Percentiles rank a stretch among this genome's conserved stretches.
phyloP scores from a whole-genome alignment of 2,329 filamentous ascomycete genomes.

The Colletotrichum echinochloae region DNA sequence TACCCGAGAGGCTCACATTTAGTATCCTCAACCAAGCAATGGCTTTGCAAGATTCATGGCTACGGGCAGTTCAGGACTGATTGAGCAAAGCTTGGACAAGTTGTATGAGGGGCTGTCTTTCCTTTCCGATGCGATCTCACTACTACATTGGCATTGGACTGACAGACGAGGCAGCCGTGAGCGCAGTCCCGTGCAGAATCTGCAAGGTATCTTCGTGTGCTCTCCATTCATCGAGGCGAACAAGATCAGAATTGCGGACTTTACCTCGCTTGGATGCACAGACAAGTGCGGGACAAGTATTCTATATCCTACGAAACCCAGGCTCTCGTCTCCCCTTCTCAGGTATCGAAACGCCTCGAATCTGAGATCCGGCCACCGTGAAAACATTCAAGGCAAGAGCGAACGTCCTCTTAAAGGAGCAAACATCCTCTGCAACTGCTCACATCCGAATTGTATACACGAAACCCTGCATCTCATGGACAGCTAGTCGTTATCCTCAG shows the following conservation, averaged over 20 bases:
- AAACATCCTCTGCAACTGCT: background rate
- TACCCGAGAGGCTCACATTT: background rate
- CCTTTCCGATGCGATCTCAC: background rate
- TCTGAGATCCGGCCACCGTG: background rate
- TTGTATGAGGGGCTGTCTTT: background rate
- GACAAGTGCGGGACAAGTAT: background rate
- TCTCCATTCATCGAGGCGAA: background rate
- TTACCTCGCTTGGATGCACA: background rate
- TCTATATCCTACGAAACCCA: background rate
- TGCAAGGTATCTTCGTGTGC: background rate
- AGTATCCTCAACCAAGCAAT: background rate
- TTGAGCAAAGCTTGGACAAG: background rate
- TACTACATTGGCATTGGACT: too few relatives aligned
- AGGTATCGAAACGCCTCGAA: background rate
- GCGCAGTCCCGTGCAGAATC: background rate
- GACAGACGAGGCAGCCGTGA: background rate
- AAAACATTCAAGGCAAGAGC: background rate
- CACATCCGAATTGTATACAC: background rate
- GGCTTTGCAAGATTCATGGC: background rate
- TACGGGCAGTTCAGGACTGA: background rate
- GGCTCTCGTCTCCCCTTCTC: background rate
- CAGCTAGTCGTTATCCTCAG: too few relatives aligned
- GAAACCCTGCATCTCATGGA: background rate
- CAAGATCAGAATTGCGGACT: background rate
- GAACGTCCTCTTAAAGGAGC: background rate